Percentiles rank a stretch among this genome's conserved stretches.
Evolutionary conservation across 306 rosid genomes (phyloP).

Genomic region (Parietaria judaica): DNA sequence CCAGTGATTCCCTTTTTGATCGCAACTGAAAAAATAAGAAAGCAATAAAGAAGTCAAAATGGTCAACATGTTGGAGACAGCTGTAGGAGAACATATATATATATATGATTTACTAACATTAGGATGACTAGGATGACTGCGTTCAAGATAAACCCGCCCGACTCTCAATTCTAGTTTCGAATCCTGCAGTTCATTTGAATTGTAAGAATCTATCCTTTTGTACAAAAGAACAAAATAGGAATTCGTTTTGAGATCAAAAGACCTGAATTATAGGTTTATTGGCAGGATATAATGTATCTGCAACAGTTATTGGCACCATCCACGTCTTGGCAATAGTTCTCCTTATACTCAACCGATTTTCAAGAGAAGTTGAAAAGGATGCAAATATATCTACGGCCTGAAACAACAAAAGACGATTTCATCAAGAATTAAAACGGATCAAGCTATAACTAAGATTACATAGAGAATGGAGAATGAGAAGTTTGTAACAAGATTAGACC

Average conservation of each 20-base stretch:
- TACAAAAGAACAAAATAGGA: constrained; percentile 7
- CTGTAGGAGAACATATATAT: constrained; percentile 2
- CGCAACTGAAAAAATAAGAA: constrained; percentile 34
- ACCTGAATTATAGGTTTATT: constrained; percentile 78
- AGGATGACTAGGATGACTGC: constrained; percentile 14
- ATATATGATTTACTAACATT: constrained; percentile 40
- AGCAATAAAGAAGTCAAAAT: constrained; percentile 15
- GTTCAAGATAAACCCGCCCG: constrained; percentile 64
- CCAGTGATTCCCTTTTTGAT: constrained; percentile 41
- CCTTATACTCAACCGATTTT: constrained; percentile 60
- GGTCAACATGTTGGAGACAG: constrained; percentile 4
- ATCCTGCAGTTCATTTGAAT: constrained; percentile 46
- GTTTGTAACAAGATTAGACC: constrained; percentile 31
- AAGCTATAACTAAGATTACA: constrained; percentile 3
- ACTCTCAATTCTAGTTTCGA: constrained; percentile 39
- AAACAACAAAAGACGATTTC: constrained; percentile 15
- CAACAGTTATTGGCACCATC: constrained; percentile 43
- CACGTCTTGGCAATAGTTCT: constrained; percentile 61
- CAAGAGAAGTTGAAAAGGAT: constrained; percentile 51
- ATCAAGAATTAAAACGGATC: constrained; percentile 4
- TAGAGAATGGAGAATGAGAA: constrained; percentile 1
- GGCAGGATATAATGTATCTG: constrained; percentile 53
- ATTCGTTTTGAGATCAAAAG: constrained; percentile 13
- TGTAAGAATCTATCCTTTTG: constrained; percentile 26
- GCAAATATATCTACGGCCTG: constrained; percentile 93